phyloP scores from a whole-genome alignment of 805 yeast species.

The Debaryomyces prosopidis region DNA sequence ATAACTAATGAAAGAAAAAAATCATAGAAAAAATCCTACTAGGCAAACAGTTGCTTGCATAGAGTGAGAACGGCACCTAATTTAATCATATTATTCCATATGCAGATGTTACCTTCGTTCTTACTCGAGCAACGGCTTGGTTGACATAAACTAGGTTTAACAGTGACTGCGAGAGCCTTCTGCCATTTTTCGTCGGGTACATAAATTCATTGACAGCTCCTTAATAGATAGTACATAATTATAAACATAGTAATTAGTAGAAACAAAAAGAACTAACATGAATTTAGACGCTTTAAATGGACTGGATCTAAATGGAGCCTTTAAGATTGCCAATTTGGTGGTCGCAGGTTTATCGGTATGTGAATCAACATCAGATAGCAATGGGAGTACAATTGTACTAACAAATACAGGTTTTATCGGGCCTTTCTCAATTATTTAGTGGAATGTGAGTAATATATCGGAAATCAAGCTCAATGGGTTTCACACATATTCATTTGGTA shows the following conservation, averaged over 20 bases:
- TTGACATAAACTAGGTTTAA: too few species aligned
- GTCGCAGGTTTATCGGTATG: constrained; percentile 58
- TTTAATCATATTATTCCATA: too few species aligned
- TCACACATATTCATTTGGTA: background rate
- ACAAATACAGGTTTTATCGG: constrained; percentile 40
- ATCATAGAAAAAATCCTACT: too few species aligned
- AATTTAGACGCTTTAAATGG: constrained; percentile 45
- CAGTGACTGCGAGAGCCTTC: background rate
- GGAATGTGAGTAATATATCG: constrained; percentile 40
- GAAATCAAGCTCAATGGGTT: background rate
- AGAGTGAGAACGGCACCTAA: too few species aligned
- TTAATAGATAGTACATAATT: too few species aligned
- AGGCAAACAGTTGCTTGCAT: too few species aligned
- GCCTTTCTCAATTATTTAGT: constrained; percentile 50
- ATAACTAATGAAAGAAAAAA: too few species aligned
- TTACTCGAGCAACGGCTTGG: too few species aligned
- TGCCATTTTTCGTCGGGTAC: constrained; percentile 1
- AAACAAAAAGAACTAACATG: constrained; percentile 23
- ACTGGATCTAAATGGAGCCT: constrained; percentile 45
- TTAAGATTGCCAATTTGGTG: constrained; percentile 52
- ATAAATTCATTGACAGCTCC: background rate
- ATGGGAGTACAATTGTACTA: constrained; percentile 1
- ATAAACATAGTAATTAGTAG: background rate
- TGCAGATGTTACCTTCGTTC: too few species aligned
- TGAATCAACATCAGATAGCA: constrained; percentile 7